Conservation (phyloP, 495 filamentous ascomycete genomes). For the Penicillium herquei region DNA sequence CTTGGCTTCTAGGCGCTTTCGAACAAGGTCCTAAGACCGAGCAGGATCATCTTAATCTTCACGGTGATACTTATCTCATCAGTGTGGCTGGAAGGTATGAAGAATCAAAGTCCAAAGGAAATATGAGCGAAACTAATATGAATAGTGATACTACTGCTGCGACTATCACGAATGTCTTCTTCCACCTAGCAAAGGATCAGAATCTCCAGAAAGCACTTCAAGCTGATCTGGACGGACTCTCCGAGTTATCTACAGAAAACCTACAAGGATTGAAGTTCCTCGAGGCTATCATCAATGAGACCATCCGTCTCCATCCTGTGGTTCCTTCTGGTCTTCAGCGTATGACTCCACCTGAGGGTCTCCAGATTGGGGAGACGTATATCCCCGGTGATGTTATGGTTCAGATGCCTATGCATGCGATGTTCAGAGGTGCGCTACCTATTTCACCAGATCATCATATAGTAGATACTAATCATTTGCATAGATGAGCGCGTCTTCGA, state of each 20-base stretch:
- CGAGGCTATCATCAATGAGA: slow-evolving; percentile 52
- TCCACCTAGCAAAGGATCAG: slow-evolving; percentile 26
- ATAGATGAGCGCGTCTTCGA: slow-evolving; percentile 28
- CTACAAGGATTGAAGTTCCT: slow-evolving; percentile 21
- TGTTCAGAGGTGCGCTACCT: slow-evolving; percentile 26
- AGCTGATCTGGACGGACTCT: slow-evolving; percentile 20
- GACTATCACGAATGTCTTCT: slow-evolving; percentile 33
- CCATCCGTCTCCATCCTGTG: slow-evolving; percentile 9
- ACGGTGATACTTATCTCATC: slow-evolving; percentile 34
- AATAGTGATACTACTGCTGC: slow-evolving; percentile 37
- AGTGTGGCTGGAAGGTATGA: slow-evolving; percentile 44
- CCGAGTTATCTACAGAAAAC: slow-evolving; percentile 7
- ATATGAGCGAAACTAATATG: not conserved
- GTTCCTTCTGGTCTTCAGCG: slow-evolving; percentile 19
- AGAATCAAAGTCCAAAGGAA: not conserved
- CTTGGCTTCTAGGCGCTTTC: slow-evolving; percentile 30
- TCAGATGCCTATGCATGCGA: slow-evolving; percentile 21
- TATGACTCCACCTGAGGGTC: slow-evolving; percentile 19
- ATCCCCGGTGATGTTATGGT: slow-evolving; percentile 32
- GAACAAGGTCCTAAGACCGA: slow-evolving; percentile 22
- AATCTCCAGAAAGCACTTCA: slow-evolving; percentile 17
- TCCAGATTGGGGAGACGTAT: slow-evolving; percentile 22
- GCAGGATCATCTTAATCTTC: slow-evolving; percentile 23
- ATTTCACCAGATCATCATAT: not conserved
- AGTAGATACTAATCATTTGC: not conserved